Evolutionary conservation across 106 monocot genomes (phyloP), one percentile per base, ranked within the genome.

Genomic region (Phalaenopsis aphrodite): DNA sequence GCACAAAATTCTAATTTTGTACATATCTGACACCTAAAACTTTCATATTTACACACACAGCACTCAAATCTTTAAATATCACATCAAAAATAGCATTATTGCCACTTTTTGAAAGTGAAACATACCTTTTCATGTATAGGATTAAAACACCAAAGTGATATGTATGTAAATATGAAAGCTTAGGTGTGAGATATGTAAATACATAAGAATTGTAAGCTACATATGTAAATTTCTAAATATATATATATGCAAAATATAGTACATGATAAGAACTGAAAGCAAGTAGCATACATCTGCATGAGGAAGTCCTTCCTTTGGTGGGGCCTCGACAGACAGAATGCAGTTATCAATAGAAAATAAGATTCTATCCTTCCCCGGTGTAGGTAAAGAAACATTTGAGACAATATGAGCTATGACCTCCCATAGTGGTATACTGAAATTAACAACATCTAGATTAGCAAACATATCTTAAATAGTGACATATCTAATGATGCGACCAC

Each of bases 351-450:
- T 89, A 57, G 91, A 39, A 90, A 99, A 99, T 55, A 99, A 79
- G 18, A 99, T 91, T 83, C 89, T 78, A 72, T 90, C 89, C 79
- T 93, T 93, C 46, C 99, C 99, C 30, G 93, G 94, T 75, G 89
- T 90, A 19, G 99, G 99, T 67, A 99, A 85, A 71, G 91, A 85
- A 83, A 99, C 88, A 87, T 95, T 88, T 76, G 89, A 93, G 48
- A 99, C 99, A 80, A 91, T 83, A 87, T 89, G 81, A 56, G 94
- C 85, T 55, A 99, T 88, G 75, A 90, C 78, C 42, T 99, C 99
- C 99, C 99, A 99, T 24, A 99, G 79, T 55, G 91, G 99, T 81
- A 85, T 93, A 84, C 98, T 99, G 92, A 82, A 91, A 88, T 74
- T 36, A 5, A 48, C 72, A 30, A 21, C 12, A 19, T 78, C 4